These are phyloP conservation scores for Anaeromyces robustus DNA, from an alignment of 192 early-diverging fungal genomes.

Conservation along the genomic window DNA sequence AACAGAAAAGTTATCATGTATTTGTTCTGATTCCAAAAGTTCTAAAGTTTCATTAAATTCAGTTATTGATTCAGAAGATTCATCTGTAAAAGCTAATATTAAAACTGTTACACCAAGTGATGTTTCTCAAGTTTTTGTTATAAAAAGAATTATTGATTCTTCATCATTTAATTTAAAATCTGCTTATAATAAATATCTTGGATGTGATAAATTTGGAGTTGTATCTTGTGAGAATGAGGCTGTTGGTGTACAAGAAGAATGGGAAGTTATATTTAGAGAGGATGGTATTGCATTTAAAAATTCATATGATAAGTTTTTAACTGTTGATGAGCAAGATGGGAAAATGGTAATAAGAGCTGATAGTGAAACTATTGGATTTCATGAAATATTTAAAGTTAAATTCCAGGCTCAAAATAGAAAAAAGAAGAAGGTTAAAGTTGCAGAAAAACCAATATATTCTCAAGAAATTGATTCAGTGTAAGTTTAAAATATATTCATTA, in stretches of 20 bases:
- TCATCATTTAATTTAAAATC: conserved; percentile 29
- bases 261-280: conserved; percentile 46
- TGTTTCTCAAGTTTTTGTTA: neutral
- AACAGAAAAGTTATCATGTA: no score
- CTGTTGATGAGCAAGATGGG: conserved; percentile 25
- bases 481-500: conserved; percentile 33
- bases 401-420: conserved; percentile 56
- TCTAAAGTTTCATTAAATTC: neutral
- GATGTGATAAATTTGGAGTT: conserved; percentile 66
- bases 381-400: conserved; percentile 51
- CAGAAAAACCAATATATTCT: conserved; percentile 23
- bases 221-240: conserved; percentile 53
- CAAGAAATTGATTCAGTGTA: conserved; percentile 46
- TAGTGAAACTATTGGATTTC: conserved; percentile 50
- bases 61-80: neutral
- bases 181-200: conserved; percentile 45
- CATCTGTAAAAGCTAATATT: neutral
- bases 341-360: conserved; percentile 47
- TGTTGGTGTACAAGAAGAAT: conserved; percentile 66
- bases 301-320: conserved; percentile 48
- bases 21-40: neutral
- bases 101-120: neutral
- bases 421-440: conserved; percentile 22
- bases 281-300: conserved; percentile 53
- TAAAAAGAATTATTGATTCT: neutral